Conservation (phyloP, 345 rosid species). For the Murraya paniculata region DNA sequence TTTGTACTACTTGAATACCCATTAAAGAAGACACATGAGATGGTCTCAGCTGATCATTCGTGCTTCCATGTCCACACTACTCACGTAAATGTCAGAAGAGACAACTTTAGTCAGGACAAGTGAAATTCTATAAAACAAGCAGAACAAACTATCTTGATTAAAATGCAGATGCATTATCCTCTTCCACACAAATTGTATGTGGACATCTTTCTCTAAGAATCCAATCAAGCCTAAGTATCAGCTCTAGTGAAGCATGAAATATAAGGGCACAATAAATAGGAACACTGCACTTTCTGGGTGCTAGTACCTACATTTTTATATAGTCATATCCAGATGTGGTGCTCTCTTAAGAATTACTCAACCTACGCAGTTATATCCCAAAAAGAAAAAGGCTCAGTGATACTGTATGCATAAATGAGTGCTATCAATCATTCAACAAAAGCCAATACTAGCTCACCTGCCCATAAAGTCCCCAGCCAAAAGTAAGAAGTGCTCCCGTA, state of each 20-base stretch:
- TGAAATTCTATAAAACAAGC: background rate
- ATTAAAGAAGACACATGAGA: constrained; percentile 50
- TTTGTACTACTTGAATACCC: constrained; percentile 41
- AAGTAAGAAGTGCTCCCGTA: constrained; percentile 65
- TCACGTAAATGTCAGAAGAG: background rate
- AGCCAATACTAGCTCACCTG: constrained; percentile 47
- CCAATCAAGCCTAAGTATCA: background rate
- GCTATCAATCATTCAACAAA: background rate
- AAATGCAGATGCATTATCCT: background rate
- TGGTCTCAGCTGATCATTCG: constrained; percentile 70
- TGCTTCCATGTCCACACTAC: constrained; percentile 84
- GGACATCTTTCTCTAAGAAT: background rate
- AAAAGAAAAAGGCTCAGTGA: background rate
- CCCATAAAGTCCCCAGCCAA: constrained; percentile 93
- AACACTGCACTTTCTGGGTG: background rate
- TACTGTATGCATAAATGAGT: background rate
- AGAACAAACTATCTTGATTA: background rate
- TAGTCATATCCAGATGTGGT: background rate
- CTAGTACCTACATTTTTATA: background rate
- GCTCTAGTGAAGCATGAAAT: background rate
- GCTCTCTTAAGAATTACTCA: constrained; percentile 1
- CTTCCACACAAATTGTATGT: background rate
- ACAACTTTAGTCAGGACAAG: background rate
- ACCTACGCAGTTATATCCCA: background rate
- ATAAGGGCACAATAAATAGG: background rate